phyloP scores from a whole-genome alignment of 2,329 filamentous ascomycete species.

The Chrysoporthe austroafricana region DNA sequence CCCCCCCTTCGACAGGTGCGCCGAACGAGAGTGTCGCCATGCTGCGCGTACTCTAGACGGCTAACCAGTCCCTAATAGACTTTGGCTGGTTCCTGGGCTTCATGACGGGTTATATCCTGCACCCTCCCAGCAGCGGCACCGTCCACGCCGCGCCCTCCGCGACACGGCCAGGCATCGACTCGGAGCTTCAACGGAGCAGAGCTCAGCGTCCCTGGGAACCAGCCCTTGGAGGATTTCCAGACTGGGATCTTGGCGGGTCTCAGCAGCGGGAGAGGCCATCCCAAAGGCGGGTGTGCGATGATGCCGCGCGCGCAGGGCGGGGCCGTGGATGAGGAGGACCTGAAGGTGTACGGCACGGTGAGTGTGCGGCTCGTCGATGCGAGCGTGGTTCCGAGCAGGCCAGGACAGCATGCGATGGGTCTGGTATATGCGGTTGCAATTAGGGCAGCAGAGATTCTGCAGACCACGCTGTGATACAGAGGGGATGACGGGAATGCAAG shows the following conservation, averaged over 20 bases:
- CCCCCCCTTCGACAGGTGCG: background rate
- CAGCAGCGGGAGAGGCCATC: slow-evolving; percentile 4
- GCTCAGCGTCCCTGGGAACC: background rate
- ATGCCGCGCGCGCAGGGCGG: slow-evolving; percentile 21
- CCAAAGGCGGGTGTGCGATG: slow-evolving; percentile 20
- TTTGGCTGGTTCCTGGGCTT: slow-evolving; percentile 11
- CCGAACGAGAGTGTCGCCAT: slow-evolving; percentile 5
- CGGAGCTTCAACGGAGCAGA: slow-evolving; percentile 2
- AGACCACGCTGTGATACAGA: background rate
- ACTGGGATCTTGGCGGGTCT: background rate
- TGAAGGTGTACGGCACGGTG: slow-evolving; percentile 23
- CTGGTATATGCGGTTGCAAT: slow-evolving; percentile 7
- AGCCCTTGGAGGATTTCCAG: background rate
- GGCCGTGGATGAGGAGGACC: slow-evolving; percentile 18
- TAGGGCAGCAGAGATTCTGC: background rate
- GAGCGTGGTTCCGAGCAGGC: slow-evolving; percentile 9
- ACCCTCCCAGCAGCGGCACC: slow-evolving; percentile 17
- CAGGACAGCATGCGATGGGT: slow-evolving; percentile 5
- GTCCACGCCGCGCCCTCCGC: background rate
- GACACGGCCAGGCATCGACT: background rate
- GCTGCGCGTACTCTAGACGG: slow-evolving; percentile 1
- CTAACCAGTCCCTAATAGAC: background rate
- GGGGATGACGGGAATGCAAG: background rate
- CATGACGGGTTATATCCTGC: slow-evolving; percentile 10
- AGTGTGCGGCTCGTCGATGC: slow-evolving; percentile 24